Evolutionary conservation across 441 rosid species (phyloP).

Genomic region (Cnidoscolus chayamansa): DNA sequence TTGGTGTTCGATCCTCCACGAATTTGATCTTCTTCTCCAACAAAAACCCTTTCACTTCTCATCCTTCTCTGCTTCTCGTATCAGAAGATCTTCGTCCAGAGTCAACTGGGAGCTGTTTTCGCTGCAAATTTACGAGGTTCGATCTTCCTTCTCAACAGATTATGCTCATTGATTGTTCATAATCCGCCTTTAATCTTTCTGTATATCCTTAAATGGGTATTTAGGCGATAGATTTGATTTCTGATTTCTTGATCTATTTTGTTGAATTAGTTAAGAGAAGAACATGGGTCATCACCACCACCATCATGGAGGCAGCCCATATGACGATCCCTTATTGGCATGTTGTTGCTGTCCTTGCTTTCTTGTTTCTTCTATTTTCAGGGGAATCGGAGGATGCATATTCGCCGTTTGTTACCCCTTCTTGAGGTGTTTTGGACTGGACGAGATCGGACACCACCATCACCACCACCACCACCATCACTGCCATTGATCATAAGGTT

Average conservation of each 20-base stretch:
- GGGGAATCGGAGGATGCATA: slow-evolving; percentile 33
- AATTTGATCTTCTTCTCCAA: too few relatives aligned
- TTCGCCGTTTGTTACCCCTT: slow-evolving; percentile 33
- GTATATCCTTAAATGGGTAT: neutral
- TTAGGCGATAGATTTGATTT: neutral
- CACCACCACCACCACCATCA: slow-evolving; percentile 27
- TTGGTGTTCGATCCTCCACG: too few relatives aligned
- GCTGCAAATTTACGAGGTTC: neutral
- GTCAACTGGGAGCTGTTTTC: too few relatives aligned
- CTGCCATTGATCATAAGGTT: neutral
- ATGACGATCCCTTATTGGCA: slow-evolving; percentile 42
- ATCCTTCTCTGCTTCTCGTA: neutral
- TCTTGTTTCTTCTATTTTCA: slow-evolving; percentile 27
- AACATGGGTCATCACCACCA: slow-evolving; percentile 29
- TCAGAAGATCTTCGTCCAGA: neutral
- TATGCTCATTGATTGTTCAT: neutral
- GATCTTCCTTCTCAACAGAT: neutral
- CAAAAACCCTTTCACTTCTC: too few relatives aligned
- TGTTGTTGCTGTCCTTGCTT: slow-evolving; percentile 47
- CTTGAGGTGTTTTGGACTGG: slow-evolving; percentile 37
- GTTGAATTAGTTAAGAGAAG: slow-evolving; percentile 5
- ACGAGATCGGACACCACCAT: slow-evolving; percentile 18
- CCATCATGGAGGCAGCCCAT: slow-evolving; percentile 33
- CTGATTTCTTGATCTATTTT: neutral
- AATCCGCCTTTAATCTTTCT: too few relatives aligned